A percentile compares a stretch with the other conserved stretches of the same genome.
These are phyloP conservation scores for Aplosporella prunicola DNA, from an alignment of 2,329 filamentous ascomycete species.

Conservation along the genomic window DNA sequence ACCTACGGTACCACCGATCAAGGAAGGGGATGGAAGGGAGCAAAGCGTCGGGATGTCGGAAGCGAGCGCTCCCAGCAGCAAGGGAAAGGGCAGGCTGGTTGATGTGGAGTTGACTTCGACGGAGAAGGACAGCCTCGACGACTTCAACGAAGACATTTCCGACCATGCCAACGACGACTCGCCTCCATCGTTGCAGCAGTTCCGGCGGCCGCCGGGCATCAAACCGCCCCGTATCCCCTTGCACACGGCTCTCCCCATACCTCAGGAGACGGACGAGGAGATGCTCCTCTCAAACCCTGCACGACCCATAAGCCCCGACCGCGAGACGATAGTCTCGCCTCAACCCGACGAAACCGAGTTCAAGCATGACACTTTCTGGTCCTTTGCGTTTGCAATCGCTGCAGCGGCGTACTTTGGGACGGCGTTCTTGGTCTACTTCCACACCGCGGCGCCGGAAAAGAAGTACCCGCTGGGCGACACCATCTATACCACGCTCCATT, in stretches of 20 bases:
- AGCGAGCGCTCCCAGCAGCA: conserved; percentile 37
- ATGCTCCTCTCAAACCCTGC: conserved; percentile 33
- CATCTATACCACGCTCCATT: conserved; percentile 79
- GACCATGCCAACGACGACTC: conserved; percentile 37
- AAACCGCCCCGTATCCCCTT: conserved; percentile 35
- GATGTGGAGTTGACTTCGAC: conserved; percentile 75
- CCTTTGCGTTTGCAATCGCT: conserved; percentile 77
- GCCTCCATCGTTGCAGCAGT: conserved; percentile 49
- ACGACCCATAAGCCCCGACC: conserved; percentile 39
- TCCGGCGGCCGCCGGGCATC: conserved; percentile 37
- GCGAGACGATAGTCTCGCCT: conserved; percentile 47
- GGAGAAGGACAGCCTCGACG: conserved; percentile 31
- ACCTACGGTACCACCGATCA: conserved; percentile 23
- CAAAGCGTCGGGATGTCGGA: conserved; percentile 31
- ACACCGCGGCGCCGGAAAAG: conserved; percentile 62
- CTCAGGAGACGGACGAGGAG: conserved; percentile 44
- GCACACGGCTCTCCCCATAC: conserved; percentile 27
- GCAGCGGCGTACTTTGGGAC: conserved; percentile 78
- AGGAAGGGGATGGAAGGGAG: conserved; percentile 30
- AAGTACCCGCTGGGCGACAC: conserved; percentile 79
- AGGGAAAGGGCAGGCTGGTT: conserved; percentile 61
- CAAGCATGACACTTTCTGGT: conserved; percentile 83
- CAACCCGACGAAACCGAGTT: conserved; percentile 49
- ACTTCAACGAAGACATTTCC: conserved; percentile 33
- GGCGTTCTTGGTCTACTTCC: conserved; percentile 80